These are phyloP conservation scores for Aegilops longissima DNA, from an alignment of 176 grass and related monocot species.

Conservation along the genomic window DNA sequence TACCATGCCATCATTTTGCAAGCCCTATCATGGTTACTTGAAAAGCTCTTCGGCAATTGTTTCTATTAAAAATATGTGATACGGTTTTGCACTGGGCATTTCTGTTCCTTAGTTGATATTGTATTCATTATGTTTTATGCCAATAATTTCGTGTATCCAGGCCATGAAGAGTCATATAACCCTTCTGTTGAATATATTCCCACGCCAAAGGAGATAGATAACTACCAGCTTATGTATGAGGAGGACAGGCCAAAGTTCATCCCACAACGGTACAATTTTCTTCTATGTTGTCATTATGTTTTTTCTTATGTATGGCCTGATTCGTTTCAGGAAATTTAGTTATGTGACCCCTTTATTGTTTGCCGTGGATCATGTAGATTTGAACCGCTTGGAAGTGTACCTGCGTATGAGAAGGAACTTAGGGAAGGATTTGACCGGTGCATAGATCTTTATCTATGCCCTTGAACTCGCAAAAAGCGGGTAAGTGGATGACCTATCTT, in stretches of 20 bases:
- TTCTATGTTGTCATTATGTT: conserved; percentile 11
- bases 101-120: neutral
- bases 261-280: conserved; percentile 59
- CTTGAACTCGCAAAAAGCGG: conserved; percentile 85
- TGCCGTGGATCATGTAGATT: conserved; percentile 52
- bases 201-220: conserved; percentile 92
- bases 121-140: conserved; percentile 28
- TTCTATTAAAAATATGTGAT: conserved; percentile 5
- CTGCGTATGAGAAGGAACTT: conserved; percentile 83
- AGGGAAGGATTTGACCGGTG: conserved; percentile 93
- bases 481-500: conserved; percentile 42
- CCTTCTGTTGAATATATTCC: conserved; percentile 92
- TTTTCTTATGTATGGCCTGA: conserved; percentile 12
- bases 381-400: conserved; percentile 78
- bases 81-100: neutral
- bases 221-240: conserved; percentile 90
- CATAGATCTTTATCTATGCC: conserved; percentile 94
- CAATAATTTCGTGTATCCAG: conserved; percentile 33
- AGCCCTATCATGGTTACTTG: neutral
- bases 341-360: neutral
- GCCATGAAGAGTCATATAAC: conserved; percentile 98
- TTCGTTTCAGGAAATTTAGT: neutral
- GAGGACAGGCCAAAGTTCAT: conserved; percentile 97
- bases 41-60: neutral
- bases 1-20: conserved; percentile 26